Evolutionary conservation across 2,329 filamentous ascomycete species (phyloP), one percentile per base, ranked within the genome.

Genomic region (Drechslera avenae): DNA sequence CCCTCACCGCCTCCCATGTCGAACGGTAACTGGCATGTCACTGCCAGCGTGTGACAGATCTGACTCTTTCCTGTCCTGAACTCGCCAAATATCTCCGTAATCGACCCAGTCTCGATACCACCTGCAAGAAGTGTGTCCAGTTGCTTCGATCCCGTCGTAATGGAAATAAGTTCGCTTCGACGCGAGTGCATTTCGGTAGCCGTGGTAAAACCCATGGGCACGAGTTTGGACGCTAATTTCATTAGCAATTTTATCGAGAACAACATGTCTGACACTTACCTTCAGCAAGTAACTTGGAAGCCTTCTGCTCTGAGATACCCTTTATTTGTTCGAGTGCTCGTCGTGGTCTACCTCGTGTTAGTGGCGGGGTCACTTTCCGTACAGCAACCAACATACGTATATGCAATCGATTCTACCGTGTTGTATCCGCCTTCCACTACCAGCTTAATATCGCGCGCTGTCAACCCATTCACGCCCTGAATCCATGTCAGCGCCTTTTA

Each of bases 1-100:
- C 94, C 94, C 76, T 99, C 94, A 23, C 95, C 94, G 48, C 94
- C 94, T 45, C 94, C 95, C 93, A 97, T 97, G 70, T 99, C 94
- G 71, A 99, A 97, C 1, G 94, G 94, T 35, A 99, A 75, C 74
- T 99, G 94, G 71, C 95, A 99, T 39, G 94, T 99, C 23, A 99
- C 94, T 0, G 95, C 94, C n/a, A 99, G 81, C 0, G 94, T 99
- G 73, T 99, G 95, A 67, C 94, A 99, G 50, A 99, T 93, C 75
- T 99, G 94, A 79, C 91, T 96, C 78, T 99, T 99, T 74, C 94
- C 95, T 0, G 94, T 99, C 65, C 94, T 84, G 71, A 99, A 99
- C 74, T 99, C 94, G 70, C 94, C 94, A 70, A 99, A 99, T 3
- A 99, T 87, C 75, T 99, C 95, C 0, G 95, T 99, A 46, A 99